phyloP scores from a whole-genome alignment of 768 basidiomycete species.

The Gloeostereum incarnatum region DNA sequence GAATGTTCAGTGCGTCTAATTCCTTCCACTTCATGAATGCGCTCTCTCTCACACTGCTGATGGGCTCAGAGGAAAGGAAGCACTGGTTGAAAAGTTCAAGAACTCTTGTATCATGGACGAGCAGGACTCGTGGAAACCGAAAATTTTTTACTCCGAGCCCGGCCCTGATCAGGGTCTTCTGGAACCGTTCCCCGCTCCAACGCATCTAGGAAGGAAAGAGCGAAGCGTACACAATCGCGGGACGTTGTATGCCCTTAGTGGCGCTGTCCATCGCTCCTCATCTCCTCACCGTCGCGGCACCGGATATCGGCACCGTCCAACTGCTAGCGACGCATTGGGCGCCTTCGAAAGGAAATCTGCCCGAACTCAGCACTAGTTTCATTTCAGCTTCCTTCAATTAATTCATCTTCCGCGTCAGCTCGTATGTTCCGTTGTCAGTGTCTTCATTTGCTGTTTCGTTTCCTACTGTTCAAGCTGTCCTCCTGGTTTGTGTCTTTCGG shows the following conservation, averaged over 20 bases:
- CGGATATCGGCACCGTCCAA: no score
- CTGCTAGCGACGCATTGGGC: no score
- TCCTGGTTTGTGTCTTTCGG: no score
- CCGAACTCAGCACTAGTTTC: no score
- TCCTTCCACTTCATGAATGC: constrained; percentile 2
- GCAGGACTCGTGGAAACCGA: constrained; percentile 72
- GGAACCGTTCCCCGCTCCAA: constrained; percentile 77
- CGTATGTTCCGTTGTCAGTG: no score
- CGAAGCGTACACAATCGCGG: constrained; percentile 75
- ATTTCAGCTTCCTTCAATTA: no score
- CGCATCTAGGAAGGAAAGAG: constrained; percentile 74
- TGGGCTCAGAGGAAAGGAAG: constrained; percentile 63
- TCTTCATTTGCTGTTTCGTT: no score
- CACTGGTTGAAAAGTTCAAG: constrained; percentile 86
- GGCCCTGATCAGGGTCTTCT: constrained; percentile 67
- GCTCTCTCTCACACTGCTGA: neutral
- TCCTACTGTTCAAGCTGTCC: no score
- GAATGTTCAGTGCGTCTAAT: constrained; percentile 71
- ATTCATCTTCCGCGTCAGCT: no score
- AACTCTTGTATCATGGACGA: constrained; percentile 90
- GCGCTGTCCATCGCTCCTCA: neutral
- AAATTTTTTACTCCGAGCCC: constrained; percentile 68
- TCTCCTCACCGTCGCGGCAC: no score
- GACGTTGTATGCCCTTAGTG: constrained; percentile 52
- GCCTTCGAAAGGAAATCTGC: no score